phyloP scores from a whole-genome alignment of 352 stramenopile species.

The Phytophthora kernoviae region DNA sequence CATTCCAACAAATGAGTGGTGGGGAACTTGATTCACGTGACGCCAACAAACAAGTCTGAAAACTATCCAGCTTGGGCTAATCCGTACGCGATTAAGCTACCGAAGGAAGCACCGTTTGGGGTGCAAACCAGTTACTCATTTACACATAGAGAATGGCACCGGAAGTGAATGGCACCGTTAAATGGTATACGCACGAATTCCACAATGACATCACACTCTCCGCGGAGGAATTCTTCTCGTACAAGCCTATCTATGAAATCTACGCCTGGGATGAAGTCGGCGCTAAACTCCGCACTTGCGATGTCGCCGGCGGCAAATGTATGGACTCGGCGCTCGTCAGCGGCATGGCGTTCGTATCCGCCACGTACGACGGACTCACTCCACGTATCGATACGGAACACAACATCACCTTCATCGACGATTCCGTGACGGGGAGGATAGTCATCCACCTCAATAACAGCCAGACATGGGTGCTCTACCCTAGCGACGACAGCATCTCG shows the following conservation, averaged over 20 bases:
- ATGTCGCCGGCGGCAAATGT: slow-evolving; percentile 17
- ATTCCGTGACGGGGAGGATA: slow-evolving; percentile 36
- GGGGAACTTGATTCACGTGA: slow-evolving; percentile 64
- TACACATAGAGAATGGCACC: slow-evolving; percentile 44
- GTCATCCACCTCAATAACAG: slow-evolving; percentile 48
- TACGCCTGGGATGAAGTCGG: slow-evolving; percentile 58
- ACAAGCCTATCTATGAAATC: slow-evolving; percentile 54
- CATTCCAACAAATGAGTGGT: slow-evolving; percentile 79
- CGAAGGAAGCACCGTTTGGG: slow-evolving; percentile 41
- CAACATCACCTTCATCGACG: slow-evolving; percentile 37
- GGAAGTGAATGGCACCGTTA: slow-evolving; percentile 43
- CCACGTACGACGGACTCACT: slow-evolving; percentile 47
- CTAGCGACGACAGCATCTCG: slow-evolving; percentile 24
- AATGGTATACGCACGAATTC: slow-evolving; percentile 53
- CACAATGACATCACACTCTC: slow-evolving; percentile 66
- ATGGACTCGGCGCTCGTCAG: slow-evolving; percentile 50
- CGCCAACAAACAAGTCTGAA: slow-evolving; percentile 34
- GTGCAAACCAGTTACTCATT: slow-evolving; percentile 56
- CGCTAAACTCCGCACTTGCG: slow-evolving; percentile 42
- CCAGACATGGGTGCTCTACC: slow-evolving; percentile 62
- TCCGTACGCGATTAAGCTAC: slow-evolving; percentile 57
- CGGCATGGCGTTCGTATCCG: slow-evolving; percentile 60
- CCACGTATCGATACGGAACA: slow-evolving; percentile 40
- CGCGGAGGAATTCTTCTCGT: slow-evolving; percentile 42
- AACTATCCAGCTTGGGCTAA: slow-evolving; percentile 57